phyloP scores from a whole-genome alignment of 768 basidiomycete species.

The Galerina marginata region DNA sequence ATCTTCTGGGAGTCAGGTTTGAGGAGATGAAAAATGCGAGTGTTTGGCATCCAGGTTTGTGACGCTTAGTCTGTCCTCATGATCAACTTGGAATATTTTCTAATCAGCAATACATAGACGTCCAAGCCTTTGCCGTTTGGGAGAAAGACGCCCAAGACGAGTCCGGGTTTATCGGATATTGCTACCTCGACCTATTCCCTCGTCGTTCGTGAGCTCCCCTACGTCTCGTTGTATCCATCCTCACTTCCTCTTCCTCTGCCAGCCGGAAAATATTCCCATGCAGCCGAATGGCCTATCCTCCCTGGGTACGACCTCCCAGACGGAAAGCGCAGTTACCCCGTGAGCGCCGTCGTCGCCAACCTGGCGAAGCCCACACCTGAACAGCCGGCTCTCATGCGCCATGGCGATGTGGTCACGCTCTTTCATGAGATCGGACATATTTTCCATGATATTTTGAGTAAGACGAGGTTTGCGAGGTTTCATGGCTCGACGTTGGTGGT shows the following conservation, averaged over 20 bases:
- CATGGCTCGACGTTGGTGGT: conserved; percentile 73
- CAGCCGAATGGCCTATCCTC: conserved; percentile 82
- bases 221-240: too few species aligned
- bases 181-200: too few species aligned
- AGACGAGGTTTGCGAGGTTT: conserved; percentile 75
- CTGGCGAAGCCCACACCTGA: conserved; percentile 84
- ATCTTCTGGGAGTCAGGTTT: too few species aligned
- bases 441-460: conserved; percentile 72
- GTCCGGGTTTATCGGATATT: conserved; percentile 45
- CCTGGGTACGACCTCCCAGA: conserved; percentile 63
- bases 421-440: conserved; percentile 91
- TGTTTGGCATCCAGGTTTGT: too few species aligned
- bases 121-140: conserved; percentile 86
- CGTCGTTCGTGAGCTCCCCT: too few species aligned
- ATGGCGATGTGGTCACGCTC: conserved; percentile 87
- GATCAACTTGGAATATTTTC: too few species aligned
- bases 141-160: conserved; percentile 73
- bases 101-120: conserved; percentile 45
- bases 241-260: background rate
- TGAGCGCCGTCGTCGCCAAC: conserved; percentile 89
- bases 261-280: conserved; percentile 86
- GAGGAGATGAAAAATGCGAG: too few species aligned
- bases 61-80: background rate
- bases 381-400: conserved; percentile 84
- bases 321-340: conserved; percentile 71